phyloP scores from a whole-genome alignment of 1,139 yeast species.

The Arxiozyma bovina region DNA sequence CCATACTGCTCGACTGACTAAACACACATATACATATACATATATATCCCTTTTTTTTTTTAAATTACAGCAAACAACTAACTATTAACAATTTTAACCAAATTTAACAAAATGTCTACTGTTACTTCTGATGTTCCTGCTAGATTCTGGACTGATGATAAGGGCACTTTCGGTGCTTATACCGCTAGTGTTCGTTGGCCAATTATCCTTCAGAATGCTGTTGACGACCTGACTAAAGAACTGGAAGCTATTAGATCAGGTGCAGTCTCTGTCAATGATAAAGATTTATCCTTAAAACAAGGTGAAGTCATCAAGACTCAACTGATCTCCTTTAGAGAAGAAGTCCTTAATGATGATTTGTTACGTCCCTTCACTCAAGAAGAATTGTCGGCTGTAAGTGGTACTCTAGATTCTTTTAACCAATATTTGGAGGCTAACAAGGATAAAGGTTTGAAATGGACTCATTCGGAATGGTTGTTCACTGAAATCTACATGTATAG shows the following conservation, averaged over 20 bases:
- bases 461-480: conserved; percentile 85
- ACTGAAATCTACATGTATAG: conserved; percentile 82
- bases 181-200: conserved; percentile 88
- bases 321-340: conserved; percentile 31
- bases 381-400: conserved; percentile 36
- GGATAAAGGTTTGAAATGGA: conserved; percentile 45
- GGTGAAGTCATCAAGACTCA: conserved; percentile 21
- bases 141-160: conserved; percentile 45
- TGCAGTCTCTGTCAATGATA: conserved; percentile 26
- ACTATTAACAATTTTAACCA: too few relatives aligned
- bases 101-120: neutral
- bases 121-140: conserved; percentile 2
- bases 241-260: conserved; percentile 5
- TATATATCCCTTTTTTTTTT: too few relatives aligned
- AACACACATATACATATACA: too few relatives aligned
- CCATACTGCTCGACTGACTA: too few relatives aligned
- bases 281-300: conserved; percentile 16
- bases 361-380: conserved; percentile 38
- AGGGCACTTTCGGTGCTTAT: conserved; percentile 68
- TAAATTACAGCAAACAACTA: too few relatives aligned
- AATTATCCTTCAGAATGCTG: conserved; percentile 57
- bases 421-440: conserved; percentile 33
- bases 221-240: conserved; percentile 45
- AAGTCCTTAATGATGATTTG: conserved; percentile 31
- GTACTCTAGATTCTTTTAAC: conserved; percentile 46